These are phyloP conservation scores for Pelagophyceae sp. DNA, from an alignment of 352 stramenopile species.

Conservation along the genomic window DNA sequence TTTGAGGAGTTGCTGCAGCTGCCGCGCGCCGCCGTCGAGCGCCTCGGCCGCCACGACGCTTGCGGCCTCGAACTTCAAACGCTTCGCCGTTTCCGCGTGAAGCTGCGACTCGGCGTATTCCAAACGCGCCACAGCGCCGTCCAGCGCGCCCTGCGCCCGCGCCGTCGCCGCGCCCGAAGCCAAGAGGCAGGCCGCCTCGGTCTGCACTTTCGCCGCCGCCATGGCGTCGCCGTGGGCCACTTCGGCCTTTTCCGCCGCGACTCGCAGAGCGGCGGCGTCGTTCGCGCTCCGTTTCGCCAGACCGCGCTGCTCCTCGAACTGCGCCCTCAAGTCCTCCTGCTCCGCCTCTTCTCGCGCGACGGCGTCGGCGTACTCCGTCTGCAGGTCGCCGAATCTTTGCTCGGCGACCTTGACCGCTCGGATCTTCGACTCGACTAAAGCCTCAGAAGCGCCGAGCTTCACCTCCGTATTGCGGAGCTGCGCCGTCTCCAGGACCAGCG, in stretches of 20 bases:
- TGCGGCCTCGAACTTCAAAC: neutral
- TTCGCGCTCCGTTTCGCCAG: neutral
- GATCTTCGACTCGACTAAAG: too few species aligned
- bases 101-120: neutral
- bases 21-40: neutral
- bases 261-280: too few species aligned
- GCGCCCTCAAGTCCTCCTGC: neutral
- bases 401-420: neutral
- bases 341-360: neutral
- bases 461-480: too few species aligned
- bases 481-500: too few species aligned
- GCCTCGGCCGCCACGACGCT: neutral
- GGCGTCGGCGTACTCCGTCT: neutral
- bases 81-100: neutral
- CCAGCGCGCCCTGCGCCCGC: neutral
- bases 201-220: neutral
- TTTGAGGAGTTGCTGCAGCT: neutral
- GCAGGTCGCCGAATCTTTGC: neutral
- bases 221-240: neutral
- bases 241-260: neutral
- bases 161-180: too few species aligned
- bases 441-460: too few species aligned
- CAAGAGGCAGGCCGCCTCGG: too few species aligned
- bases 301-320: neutral
- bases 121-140: neutral